These are phyloP conservation scores for Letharia columbiana DNA, from an alignment of 495 filamentous ascomycete species.

Conservation along the genomic window DNA sequence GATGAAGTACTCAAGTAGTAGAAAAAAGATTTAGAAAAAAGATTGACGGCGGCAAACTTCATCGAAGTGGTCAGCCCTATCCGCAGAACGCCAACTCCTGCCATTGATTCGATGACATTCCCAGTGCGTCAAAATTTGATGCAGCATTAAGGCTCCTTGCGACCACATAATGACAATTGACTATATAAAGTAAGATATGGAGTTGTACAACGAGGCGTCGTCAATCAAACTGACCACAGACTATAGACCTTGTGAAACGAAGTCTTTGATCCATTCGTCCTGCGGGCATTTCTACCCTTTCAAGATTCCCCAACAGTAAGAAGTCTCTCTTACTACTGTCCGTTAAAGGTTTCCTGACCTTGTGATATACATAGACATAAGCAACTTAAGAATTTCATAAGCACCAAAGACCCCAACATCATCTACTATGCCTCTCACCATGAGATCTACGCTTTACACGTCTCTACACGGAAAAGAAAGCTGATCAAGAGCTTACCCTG, in stretches of 20 bases:
- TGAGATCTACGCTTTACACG: conserved; percentile 66
- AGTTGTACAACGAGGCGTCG: background rate
- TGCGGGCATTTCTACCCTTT: conserved; percentile 69
- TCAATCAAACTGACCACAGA: conserved; percentile 6
- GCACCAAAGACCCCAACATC: conserved; percentile 61
- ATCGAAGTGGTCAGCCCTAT: background rate
- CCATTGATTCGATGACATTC: background rate
- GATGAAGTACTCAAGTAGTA: background rate
- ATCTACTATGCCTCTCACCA: conserved; percentile 75
- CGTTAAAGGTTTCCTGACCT: background rate
- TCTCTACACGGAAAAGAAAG: conserved; percentile 61
- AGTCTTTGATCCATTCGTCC: conserved; percentile 50
- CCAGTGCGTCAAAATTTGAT: conserved; percentile 1
- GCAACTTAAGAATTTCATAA: conserved; percentile 87
- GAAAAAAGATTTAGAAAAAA: background rate
- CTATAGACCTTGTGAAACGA: conserved; percentile 48
- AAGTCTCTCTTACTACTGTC: background rate
- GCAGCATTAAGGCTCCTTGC: background rate
- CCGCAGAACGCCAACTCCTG: background rate
- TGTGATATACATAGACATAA: conserved; percentile 54
- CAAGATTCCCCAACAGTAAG: conserved; percentile 51
- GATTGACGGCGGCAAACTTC: background rate
- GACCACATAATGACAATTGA: conserved; percentile 22
- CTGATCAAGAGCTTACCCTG: conserved; percentile 73
- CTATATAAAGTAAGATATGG: conserved; percentile 13